Conservation (phyloP, 2,329 filamentous ascomycete genomes). For the Sphaerostilbella broomeana region DNA sequence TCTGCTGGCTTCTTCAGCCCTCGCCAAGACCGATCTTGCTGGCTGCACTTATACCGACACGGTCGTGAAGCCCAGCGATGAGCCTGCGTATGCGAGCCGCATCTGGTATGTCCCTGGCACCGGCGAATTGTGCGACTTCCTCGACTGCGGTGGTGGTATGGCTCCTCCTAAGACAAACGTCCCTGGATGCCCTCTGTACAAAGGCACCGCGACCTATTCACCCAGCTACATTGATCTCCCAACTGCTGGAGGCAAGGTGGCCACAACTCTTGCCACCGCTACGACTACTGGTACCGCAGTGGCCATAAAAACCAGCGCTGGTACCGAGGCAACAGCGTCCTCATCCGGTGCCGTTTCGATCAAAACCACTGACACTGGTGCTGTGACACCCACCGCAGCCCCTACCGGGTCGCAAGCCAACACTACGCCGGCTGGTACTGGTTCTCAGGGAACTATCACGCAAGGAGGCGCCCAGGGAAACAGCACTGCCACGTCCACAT, state of each 20-base stretch:
- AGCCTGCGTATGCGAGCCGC: slow-evolving; percentile 36
- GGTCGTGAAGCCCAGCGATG: slow-evolving; percentile 24
- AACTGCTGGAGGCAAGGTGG: slow-evolving; percentile 19
- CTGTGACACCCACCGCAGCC: background rate
- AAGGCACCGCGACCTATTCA: slow-evolving; percentile 48
- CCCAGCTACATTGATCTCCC: slow-evolving; percentile 40
- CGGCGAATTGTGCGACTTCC: slow-evolving; percentile 56
- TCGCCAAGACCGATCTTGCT: slow-evolving; percentile 38
- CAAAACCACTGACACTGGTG: slow-evolving; percentile 1
- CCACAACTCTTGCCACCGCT: background rate
- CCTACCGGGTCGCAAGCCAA: slow-evolving; percentile 1
- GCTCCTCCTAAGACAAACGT: slow-evolving; percentile 58
- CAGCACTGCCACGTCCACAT: slow-evolving; percentile 1
- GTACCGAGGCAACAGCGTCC: background rate
- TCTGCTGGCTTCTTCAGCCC: slow-evolving; percentile 26
- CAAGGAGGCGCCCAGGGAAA: background rate
- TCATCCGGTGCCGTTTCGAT: background rate
- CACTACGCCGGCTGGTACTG: slow-evolving; percentile 2
- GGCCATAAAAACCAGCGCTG: slow-evolving; percentile 6
- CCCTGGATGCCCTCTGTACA: slow-evolving; percentile 53
- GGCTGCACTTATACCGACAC: slow-evolving; percentile 39
- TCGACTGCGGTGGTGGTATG: slow-evolving; percentile 62
- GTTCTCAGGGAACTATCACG: slow-evolving; percentile 1
- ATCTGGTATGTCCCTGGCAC: slow-evolving; percentile 57
- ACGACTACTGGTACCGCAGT: slow-evolving; percentile 1